Conservation (phyloP, 2,329 filamentous ascomycete species). For the Cladosporium sp. region DNA sequence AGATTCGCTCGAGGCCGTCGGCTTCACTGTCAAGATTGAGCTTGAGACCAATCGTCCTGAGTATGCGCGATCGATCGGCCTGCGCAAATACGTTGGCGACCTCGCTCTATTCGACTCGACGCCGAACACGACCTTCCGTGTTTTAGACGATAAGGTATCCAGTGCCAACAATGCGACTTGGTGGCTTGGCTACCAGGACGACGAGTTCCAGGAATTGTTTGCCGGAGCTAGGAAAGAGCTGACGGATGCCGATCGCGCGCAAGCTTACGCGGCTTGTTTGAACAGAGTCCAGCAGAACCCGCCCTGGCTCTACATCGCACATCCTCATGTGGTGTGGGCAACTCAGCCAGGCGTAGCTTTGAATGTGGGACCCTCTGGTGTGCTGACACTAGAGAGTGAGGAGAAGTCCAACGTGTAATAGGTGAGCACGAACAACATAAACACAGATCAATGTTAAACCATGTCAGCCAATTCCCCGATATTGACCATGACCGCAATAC, state of each 20-base stretch:
- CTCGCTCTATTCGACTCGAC: conserved; percentile 19
- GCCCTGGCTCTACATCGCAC: conserved; percentile 18
- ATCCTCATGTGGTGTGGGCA: conserved; percentile 21
- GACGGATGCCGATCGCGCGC: not conserved
- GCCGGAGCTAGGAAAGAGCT: not conserved
- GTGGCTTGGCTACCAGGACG: conserved; percentile 20
- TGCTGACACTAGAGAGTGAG: not conserved
- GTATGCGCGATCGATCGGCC: conserved; percentile 18
- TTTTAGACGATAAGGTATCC: conserved; percentile 20
- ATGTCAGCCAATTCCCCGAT: not conserved
- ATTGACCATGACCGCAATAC: not conserved
- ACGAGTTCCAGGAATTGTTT: conserved; percentile 16
- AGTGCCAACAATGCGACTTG: conserved; percentile 13
- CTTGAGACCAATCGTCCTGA: conserved; percentile 19
- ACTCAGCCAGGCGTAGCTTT: conserved; percentile 7
- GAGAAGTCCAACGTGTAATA: not conserved
- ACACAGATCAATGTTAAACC: not conserved
- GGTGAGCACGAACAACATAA: too few relatives aligned
- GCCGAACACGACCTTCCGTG: conserved; percentile 19
- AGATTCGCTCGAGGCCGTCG: conserved; percentile 9
- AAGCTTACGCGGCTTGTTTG: conserved; percentile 16
- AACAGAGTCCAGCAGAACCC: conserved; percentile 17
- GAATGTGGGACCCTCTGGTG: conserved; percentile 2
- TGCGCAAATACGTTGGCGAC: conserved; percentile 17
- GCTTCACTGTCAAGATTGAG: conserved; percentile 14